Evolutionary conservation across 2,329 filamentous ascomycete genomes (phyloP).

Genomic region (Fusarium albidum): DNA sequence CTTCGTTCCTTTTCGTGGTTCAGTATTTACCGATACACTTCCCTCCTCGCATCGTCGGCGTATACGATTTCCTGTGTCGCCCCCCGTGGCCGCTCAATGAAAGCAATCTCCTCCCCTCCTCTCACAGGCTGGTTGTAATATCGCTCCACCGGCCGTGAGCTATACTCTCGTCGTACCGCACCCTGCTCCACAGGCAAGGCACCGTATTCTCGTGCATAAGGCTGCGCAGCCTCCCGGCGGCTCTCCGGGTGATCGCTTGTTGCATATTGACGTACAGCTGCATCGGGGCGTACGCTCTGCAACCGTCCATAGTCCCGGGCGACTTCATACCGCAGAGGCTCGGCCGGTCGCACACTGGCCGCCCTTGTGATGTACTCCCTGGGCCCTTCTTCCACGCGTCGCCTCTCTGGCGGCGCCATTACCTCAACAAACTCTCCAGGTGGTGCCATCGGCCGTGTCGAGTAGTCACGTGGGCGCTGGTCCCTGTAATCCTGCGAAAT

Average conservation of each 20-base stretch:
- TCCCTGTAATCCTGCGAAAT: conserved; percentile 59
- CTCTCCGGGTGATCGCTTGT: conserved; percentile 40
- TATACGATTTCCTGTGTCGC: conserved; percentile 56
- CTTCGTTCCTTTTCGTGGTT: background rate
- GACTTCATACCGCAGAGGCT: conserved; percentile 52
- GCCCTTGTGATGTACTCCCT: conserved; percentile 64
- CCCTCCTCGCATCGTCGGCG: conserved; percentile 49
- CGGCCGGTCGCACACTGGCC: conserved; percentile 65
- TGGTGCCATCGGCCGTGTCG: conserved; percentile 55
- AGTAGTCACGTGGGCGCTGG: conserved; percentile 67
- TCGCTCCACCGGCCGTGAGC: conserved; percentile 52
- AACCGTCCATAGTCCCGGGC: conserved; percentile 54
- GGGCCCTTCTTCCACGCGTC: conserved; percentile 55
- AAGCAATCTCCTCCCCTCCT: conserved; percentile 51
- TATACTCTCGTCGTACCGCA: conserved; percentile 46
- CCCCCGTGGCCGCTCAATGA: conserved; percentile 53
- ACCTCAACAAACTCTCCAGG: conserved; percentile 58
- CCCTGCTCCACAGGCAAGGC: conserved; percentile 37
- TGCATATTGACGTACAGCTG: conserved; percentile 40
- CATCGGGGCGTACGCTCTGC: conserved; percentile 53
- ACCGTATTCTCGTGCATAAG: conserved; percentile 45
- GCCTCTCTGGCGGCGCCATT: conserved; percentile 51
- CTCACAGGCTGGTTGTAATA: conserved; percentile 51
- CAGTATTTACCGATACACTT: conserved; percentile 45
- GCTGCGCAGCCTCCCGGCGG: conserved; percentile 42